A percentile compares a stretch with the other conserved stretches of the same genome.
phyloP scores from a whole-genome alignment of 768 basidiomycete genomes.

The Lactifluus volemus region DNA sequence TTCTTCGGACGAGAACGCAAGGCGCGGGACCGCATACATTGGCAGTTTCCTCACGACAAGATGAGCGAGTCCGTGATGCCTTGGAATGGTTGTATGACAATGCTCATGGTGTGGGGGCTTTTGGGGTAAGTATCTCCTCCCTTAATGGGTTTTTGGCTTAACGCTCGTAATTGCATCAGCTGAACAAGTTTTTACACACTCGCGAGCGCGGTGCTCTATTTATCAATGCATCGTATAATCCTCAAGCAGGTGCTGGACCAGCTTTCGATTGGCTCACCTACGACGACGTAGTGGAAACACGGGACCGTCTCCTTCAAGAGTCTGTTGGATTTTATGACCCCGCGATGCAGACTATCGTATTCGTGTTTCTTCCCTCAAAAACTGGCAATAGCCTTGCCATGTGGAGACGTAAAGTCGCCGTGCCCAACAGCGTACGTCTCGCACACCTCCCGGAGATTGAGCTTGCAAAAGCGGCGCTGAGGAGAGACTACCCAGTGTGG shows the following conservation, averaged over 20 bases:
- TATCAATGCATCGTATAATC: constrained; percentile 16
- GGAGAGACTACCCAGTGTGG: constrained; percentile 14
- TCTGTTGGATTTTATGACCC: constrained; percentile 20
- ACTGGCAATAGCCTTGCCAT: constrained; percentile 21
- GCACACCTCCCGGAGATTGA: constrained; percentile 13
- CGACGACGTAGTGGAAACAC: constrained; percentile 15
- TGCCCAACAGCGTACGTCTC: constrained; percentile 13
- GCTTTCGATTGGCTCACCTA: constrained; percentile 19
- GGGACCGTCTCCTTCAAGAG: constrained; percentile 19
- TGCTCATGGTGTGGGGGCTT: constrained; percentile 12
- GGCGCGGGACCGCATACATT: constrained; percentile 20
- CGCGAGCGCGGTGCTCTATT: constrained; percentile 20
- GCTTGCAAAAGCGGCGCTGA: constrained; percentile 17
- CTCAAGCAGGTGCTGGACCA: background rate
- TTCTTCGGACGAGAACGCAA: constrained; percentile 21
- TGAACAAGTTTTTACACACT: constrained; percentile 18
- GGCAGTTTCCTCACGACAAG: constrained; percentile 21
- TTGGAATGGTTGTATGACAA: constrained; percentile 17
- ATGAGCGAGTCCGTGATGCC: constrained; percentile 11
- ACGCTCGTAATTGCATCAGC: background rate
- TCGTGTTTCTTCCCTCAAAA: constrained; percentile 20
- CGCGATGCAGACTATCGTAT: constrained; percentile 12
- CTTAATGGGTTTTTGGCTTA: background rate
- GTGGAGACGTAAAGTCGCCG: constrained; percentile 20
- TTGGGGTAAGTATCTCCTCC: constrained; percentile 17